These are phyloP conservation scores for Aleurites moluccanus DNA, from an alignment of 441 rosid species.

Conservation along the genomic window DNA sequence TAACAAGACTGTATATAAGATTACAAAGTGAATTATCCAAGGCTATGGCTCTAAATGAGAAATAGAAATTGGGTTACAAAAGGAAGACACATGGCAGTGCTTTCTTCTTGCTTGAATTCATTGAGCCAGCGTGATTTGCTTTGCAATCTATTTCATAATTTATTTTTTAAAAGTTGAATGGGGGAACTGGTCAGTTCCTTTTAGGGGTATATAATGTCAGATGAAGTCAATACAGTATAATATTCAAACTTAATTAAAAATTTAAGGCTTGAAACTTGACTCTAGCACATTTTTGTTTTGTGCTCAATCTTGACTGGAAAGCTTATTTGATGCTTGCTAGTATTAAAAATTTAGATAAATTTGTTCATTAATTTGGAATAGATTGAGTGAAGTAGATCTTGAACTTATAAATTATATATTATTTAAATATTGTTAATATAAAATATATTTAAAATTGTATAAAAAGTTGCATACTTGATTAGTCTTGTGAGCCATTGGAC, in stretches of 20 bases:
- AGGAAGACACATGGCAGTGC: background rate
- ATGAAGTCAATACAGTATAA: no score
- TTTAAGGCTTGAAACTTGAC: background rate
- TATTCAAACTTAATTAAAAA: background rate
- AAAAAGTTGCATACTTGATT: background rate
- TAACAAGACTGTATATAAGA: background rate
- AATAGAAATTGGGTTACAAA: background rate
- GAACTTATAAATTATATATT: background rate
- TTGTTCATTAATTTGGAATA: background rate
- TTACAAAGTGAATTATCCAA: background rate
- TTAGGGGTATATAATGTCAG: background rate
- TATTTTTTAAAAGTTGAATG: background rate
- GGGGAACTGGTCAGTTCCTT: background rate
- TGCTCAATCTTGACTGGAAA: background rate
- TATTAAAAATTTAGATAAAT: background rate
- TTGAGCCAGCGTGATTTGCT: constrained; percentile 3
- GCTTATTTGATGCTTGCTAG: background rate
- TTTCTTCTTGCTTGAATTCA: background rate
- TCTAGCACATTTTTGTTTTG: background rate
- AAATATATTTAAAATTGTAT: background rate
- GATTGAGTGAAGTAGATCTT: background rate
- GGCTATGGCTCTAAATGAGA: background rate
- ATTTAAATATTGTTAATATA: background rate
- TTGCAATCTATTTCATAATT: background rate
- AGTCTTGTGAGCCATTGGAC: background rate